These are phyloP conservation scores for Phytopythium cucurbitacearum DNA, from an alignment of 352 stramenopile genomes.

Conservation along the genomic window DNA sequence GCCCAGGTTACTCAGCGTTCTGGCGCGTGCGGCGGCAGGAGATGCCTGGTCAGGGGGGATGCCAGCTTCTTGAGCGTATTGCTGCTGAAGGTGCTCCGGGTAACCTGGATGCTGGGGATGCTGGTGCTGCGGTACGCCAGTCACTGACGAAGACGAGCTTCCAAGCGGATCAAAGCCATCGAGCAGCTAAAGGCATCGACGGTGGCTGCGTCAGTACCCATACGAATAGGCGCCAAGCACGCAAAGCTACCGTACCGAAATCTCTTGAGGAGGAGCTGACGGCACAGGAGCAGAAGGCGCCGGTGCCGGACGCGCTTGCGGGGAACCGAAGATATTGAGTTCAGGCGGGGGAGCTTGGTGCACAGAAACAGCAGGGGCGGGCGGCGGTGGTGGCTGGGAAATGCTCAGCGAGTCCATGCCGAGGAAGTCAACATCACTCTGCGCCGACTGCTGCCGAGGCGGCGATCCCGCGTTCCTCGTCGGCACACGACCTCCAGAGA, in stretches of 20 bases:
- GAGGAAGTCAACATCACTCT: constrained; percentile 75
- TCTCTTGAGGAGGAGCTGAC: constrained; percentile 24
- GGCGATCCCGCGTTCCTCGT: constrained; percentile 5
- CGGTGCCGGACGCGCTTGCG: neutral
- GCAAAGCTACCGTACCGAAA: constrained; percentile 40
- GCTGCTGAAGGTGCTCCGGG: constrained; percentile 12
- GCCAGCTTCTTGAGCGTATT: constrained; percentile 1
- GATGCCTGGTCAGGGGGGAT: constrained; percentile 4
- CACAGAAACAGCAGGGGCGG: constrained; percentile 8
- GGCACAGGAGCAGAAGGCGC: constrained; percentile 14
- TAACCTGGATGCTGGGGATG: constrained; percentile 7
- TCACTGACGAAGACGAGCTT: constrained; percentile 19
- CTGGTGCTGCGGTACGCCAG: too few relatives aligned
- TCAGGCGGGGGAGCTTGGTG: constrained; percentile 1
- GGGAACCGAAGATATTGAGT: constrained; percentile 21
- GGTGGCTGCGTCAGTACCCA: constrained; percentile 10
- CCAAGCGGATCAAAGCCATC: constrained; percentile 46
- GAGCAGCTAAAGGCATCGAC: constrained; percentile 23
- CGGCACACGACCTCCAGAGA: neutral
- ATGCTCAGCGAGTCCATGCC: constrained; percentile 63
- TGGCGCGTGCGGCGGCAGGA: constrained; percentile 50
- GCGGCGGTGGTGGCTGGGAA: constrained; percentile 8
- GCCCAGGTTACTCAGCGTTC: constrained; percentile 70
- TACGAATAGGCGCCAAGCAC: constrained; percentile 13
- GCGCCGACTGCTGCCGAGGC: constrained; percentile 8